These are phyloP conservation scores for Pecoramyces ruminantium DNA, from an alignment of 192 early-diverging fungal species.

Conservation along the genomic window DNA sequence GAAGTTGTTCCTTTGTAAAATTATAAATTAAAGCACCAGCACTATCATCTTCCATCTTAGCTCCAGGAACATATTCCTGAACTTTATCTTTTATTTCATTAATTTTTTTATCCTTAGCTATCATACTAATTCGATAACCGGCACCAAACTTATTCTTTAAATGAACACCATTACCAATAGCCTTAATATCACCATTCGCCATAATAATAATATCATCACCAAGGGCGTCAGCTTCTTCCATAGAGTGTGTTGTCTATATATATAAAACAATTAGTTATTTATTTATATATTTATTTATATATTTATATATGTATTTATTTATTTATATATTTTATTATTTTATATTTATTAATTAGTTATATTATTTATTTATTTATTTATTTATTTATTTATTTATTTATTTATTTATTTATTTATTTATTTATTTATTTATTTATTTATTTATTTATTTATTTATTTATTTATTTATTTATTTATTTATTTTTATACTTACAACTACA, in stretches of 20 bases:
- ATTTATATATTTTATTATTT: no score
- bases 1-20: background rate
- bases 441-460: background rate
- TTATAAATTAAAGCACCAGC: constrained; percentile 4
- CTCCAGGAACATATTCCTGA: background rate
- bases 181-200: constrained; percentile 39
- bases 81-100: background rate
- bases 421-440: background rate
- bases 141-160: constrained; percentile 58
- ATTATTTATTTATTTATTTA: constrained; percentile 3
- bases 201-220: constrained; percentile 50
- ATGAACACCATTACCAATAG: constrained; percentile 39
- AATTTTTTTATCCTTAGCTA: background rate
- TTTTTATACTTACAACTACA: constrained; percentile 1
- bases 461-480: background rate
- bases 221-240: constrained; percentile 52
- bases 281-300: no score
- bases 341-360: background rate
- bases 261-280: constrained; percentile 4
- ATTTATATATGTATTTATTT: background rate
- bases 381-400: no score
- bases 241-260: constrained; percentile 50
- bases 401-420: background rate
- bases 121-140: constrained; percentile 38
- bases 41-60: constrained; percentile 3